A percentile compares a stretch with the other conserved stretches of the same genome.
Evolutionary conservation across 2,329 filamentous ascomycete species (phyloP).

Genomic region (Trichoderma aggressivum): DNA sequence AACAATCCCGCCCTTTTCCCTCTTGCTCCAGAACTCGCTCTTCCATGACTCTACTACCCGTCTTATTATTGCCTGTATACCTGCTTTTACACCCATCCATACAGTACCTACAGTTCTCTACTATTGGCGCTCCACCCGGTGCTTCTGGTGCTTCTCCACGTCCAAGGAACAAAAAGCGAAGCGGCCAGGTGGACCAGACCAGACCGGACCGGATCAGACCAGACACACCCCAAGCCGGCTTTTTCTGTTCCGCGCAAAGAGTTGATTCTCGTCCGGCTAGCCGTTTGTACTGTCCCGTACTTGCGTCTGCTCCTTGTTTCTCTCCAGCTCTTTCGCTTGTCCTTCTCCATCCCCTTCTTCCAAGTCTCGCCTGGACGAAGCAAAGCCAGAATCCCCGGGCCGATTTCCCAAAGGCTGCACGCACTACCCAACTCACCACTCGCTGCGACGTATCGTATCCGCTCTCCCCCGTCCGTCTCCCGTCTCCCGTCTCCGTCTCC

Average conservation of each 20-base stretch:
- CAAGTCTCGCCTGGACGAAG: neutral
- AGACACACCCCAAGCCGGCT: neutral
- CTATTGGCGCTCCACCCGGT: neutral
- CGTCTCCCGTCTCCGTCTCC: neutral
- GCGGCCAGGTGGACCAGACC: neutral
- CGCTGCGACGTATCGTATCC: constrained; percentile 11
- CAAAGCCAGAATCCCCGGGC: neutral
- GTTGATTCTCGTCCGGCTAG: neutral
- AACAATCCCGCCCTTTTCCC: neutral
- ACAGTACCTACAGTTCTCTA: neutral
- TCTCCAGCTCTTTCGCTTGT: neutral
- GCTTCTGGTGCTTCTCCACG: neutral
- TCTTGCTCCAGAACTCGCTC: neutral
- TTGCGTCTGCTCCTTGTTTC: neutral
- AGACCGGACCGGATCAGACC: neutral
- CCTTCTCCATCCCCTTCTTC: neutral
- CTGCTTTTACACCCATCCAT: neutral
- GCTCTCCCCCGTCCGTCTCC: neutral
- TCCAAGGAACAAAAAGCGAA: neutral
- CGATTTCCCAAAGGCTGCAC: neutral
- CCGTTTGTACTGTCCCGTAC: neutral
- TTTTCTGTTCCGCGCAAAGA: neutral
- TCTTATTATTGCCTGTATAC: neutral
- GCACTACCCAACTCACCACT: neutral
- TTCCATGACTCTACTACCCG: neutral